These are phyloP conservation scores for Krasilnikovozyma curviuscula DNA, from an alignment of 768 basidiomycete genomes.

Conservation along the genomic window DNA sequence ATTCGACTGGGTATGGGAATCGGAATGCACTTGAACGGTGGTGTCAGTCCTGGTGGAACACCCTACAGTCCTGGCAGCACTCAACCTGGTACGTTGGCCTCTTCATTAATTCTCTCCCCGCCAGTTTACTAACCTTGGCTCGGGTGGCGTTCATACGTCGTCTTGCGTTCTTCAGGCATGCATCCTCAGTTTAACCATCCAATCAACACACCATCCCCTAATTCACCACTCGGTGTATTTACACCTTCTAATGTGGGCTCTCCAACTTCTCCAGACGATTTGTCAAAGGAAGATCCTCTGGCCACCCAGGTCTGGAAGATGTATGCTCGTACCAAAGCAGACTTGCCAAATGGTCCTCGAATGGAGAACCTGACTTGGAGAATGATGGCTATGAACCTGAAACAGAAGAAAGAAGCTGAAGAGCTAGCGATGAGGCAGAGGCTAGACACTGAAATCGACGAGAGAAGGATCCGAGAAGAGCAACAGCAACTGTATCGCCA, in stretches of 20 bases:
- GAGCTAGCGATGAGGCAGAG: not conserved
- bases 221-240: too few species aligned
- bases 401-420: constrained; percentile 29
- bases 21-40: constrained; percentile 9
- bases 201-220: too few species aligned
- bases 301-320: constrained; percentile 96
- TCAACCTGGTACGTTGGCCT: not conserved
- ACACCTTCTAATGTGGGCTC: too few species aligned
- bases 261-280: not conserved
- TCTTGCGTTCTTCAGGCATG: not conserved
- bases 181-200: not conserved
- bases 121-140: not conserved
- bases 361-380: constrained; percentile 99
- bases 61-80: too few species aligned
- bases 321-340: constrained; percentile 77
- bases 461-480: not conserved
- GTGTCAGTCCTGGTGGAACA: too few species aligned
- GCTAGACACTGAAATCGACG: not conserved
- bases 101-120: not conserved
- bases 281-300: constrained; percentile 53
- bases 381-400: constrained; percentile 89
- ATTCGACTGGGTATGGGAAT: constrained; percentile 11
- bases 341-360: constrained; percentile 70
- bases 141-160: not conserved
- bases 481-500: too few species aligned